A percentile compares a stretch with the other conserved stretches of the same genome.
Evolutionary conservation across 2,329 filamentous ascomycete species (phyloP).

Genomic region (Pyricularia sp.): DNA sequence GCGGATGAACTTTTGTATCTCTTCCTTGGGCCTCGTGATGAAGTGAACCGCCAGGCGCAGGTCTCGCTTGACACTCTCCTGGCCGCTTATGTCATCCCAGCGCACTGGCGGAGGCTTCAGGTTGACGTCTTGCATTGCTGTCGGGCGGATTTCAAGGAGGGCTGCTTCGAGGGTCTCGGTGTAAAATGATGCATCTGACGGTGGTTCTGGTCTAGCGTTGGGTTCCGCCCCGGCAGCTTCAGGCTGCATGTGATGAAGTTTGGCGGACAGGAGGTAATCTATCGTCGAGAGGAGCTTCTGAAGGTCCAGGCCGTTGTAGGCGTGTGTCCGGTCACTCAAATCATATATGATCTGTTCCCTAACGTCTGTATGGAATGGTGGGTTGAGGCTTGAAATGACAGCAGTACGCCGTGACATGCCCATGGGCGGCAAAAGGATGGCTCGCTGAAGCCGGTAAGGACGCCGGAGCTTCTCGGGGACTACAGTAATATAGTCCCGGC

Average conservation of each 20-base stretch:
- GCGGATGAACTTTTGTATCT: conserved; percentile 26
- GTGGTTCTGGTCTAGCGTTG: conserved; percentile 5
- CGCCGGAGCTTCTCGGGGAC: conserved; percentile 62
- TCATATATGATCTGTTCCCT: background rate
- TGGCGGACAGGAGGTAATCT: conserved; percentile 16
- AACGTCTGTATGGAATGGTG: conserved; percentile 11
- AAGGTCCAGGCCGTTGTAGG: conserved; percentile 75
- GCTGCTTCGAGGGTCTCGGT: conserved; percentile 53
- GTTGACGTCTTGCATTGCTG: conserved; percentile 82
- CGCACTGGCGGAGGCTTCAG: conserved; percentile 77
- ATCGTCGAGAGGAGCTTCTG: conserved; percentile 41
- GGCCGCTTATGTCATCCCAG: conserved; percentile 85
- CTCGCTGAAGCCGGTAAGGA: conserved; percentile 52
- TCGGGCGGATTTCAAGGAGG: conserved; percentile 62
- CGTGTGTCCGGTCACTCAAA: conserved; percentile 73
- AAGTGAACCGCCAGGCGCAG: conserved; percentile 41
- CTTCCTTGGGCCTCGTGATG: conserved; percentile 17
- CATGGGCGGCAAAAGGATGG: conserved; percentile 70
- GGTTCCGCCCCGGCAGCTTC: background rate
- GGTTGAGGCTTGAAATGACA: conserved; percentile 56
- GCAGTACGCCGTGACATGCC: conserved; percentile 60
- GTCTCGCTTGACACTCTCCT: conserved; percentile 61
- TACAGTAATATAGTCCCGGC: conserved; percentile 59
- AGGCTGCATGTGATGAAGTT: conserved; percentile 19
- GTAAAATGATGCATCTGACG: background rate